Evolutionary conservation across 768 basidiomycete species (phyloP), one percentile per base, ranked within the genome.

Genomic region (Leucogyrophana mollusca): DNA sequence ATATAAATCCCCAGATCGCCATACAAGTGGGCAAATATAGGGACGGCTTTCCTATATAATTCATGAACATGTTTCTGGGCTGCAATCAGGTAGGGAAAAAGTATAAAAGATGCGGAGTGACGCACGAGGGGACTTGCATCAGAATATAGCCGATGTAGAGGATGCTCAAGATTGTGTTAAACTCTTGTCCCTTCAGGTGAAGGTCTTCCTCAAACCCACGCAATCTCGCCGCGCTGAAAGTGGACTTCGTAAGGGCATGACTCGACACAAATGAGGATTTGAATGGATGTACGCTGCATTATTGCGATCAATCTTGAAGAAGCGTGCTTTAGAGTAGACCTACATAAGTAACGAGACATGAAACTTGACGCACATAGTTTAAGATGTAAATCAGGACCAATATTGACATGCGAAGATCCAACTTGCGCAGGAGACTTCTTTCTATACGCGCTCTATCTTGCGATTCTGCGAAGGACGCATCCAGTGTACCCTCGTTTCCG

Each of bases 61-160:
- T 79, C 35, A 88, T 61, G 49, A 86, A 78, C 73, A 87, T 83
- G 52, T 87, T 88, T 14, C 87, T 90, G 53, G 18, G 36, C n/a
- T 36, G 14, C n/a, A 7, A 23, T 16, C 17, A 22, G 14, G 41
- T 37, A 5, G 38, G 32, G 18, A 40, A n/a, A 1, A 23, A 16
- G 20, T 21, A 32, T 10, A 44, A 24, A 20, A 33, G 14, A 18
- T 8, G 39, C 24, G 33, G 22, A 57, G 4, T 9, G 3, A 66
- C 82, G 57, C 54, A 84, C 82, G 82, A 85, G 25, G 87, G 87
- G 44, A 90, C 75, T 60, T 90, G 87, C 86, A 88, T 87, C 32
- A 87, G 63, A 47, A 85, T 85, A 57, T 89, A 89, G 13, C 85
- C 85, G 24, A 84, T 71, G 52, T 85, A 86, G 39, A 86, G 72